Conservation (phyloP, 257 asterid species). For the Przewalskia tangutica region DNA sequence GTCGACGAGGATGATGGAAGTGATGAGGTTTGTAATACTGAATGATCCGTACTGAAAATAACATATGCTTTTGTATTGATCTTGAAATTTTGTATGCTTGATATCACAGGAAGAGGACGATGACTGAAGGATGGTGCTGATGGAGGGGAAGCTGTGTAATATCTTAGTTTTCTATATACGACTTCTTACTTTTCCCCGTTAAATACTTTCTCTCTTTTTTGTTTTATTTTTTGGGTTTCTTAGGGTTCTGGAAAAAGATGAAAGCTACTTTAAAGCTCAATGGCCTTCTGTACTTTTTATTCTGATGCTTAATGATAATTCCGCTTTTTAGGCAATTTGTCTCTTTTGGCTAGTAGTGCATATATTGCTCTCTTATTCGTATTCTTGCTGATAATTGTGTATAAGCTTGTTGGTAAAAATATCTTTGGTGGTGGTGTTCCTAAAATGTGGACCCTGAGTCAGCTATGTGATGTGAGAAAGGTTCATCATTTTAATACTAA, state of each 20-base stretch:
- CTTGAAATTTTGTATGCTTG: neutral
- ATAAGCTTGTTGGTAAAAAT: neutral
- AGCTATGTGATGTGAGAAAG: neutral
- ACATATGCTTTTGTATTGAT: neutral
- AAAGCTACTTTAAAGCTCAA: neutral
- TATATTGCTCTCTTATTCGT: neutral
- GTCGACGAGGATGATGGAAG: constrained; percentile 20
- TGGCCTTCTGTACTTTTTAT: neutral
- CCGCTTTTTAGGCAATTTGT: neutral
- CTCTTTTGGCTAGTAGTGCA: neutral
- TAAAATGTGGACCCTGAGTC: neutral
- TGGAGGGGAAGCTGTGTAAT: neutral
- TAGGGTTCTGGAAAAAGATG: neutral
- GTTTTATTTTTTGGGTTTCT: neutral
- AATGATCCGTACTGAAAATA: neutral
- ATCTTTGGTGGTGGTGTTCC: no score
- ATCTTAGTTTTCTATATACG: neutral
- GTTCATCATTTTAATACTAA: no score
- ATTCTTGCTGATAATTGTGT: neutral
- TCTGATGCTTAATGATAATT: neutral
- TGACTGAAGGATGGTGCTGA: neutral
- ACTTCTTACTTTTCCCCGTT: neutral
- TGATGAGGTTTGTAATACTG: constrained; percentile 10
- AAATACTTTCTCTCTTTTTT: neutral
- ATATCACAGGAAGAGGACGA: constrained; percentile 8